Base-by-base conservation (phyloP, 805 yeast species). In the Jamesozyma piceae region DNA sequence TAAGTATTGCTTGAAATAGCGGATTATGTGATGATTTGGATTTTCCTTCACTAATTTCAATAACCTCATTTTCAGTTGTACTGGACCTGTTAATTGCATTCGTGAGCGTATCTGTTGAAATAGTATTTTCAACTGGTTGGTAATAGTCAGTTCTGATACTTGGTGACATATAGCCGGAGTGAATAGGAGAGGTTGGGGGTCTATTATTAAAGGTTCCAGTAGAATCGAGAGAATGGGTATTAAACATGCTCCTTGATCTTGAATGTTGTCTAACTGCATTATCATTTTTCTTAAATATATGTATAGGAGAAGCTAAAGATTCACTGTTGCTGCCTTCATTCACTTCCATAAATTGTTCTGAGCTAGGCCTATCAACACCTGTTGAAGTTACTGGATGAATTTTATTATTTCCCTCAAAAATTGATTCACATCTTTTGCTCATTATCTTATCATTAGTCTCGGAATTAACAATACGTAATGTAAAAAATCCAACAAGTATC, bases 401-500 rank as follows among this genome's bases (percentile, higher is more conserved):
- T 11, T 20, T 10, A 28, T 29, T 20, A 15, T 38, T 21, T 14
- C n/a, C 10, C 10, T 10, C 36, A n/a, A n/a, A n/a, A 30, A 2
- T 13, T 5, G 15, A 18, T 17, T 30, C 29, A 15, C 4, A 11
- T 9, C 10, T 10, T 13, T 13, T 33, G 5, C 14, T 11, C 20
- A 5, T 20, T 30, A 14, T 13, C 4, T 17, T n/a, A 3, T 32
- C 27, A 13, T 21, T 28, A 17, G 22, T 31, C 14, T 35, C 37
- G n/a, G 15, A 26, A 14, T 42, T 33, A 20, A 38, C 34, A 11
- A 48, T 35, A 9, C 39, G 35, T 27, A 48, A 24, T 2, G 51
- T 48, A n/a, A 64, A 56, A 2, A 61, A 54, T 1, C 71, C 69
- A 1, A 49, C 35, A 2, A 63, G 42, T 19, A 66, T 60, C 47